A percentile compares a stretch with the other conserved stretches of the same genome.
phyloP scores from a whole-genome alignment of 208 protist genomes.

The Acanthamoeba polyphaga region DNA sequence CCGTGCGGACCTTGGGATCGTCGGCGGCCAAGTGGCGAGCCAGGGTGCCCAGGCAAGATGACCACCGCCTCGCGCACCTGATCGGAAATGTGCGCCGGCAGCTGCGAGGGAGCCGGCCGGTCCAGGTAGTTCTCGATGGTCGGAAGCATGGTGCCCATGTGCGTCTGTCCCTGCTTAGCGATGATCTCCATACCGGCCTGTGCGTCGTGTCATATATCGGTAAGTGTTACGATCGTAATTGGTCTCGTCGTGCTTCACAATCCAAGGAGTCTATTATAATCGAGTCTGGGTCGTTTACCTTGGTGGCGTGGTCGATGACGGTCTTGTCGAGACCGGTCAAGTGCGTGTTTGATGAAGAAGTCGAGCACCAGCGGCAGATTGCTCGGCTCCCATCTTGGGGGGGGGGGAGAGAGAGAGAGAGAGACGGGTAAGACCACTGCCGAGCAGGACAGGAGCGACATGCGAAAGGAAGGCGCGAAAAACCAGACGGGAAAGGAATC shows the following conservation, averaged over 20 bases:
- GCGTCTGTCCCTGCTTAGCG: constrained; percentile 41
- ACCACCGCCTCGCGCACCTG: constrained; percentile 83
- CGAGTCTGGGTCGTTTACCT: background rate
- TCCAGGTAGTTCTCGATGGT: constrained; percentile 67
- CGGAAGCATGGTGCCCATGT: constrained; percentile 54
- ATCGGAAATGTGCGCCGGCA: constrained; percentile 48
- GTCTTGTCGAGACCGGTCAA: constrained; percentile 17
- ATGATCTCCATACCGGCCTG: constrained; percentile 73
- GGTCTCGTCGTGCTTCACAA: background rate
- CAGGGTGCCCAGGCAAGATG: constrained; percentile 88
- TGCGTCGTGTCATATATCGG: background rate
- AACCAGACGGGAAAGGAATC: background rate
- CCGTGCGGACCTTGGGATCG: constrained; percentile 82
- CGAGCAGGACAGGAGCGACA: background rate
- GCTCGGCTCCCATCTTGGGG: background rate
- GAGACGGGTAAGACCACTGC: background rate
- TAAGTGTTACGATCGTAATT: too few relatives aligned
- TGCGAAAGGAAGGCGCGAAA: background rate
- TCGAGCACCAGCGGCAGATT: constrained; percentile 41
- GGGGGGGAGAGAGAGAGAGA: background rate
- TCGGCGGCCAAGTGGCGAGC: constrained; percentile 83
- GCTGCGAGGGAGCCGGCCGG: constrained; percentile 2
- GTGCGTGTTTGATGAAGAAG: constrained; percentile 54
- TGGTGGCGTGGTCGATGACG: constrained; percentile 56
- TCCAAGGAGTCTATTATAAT: background rate